Evolutionary conservation across 305 asterid genomes (phyloP).

Genomic region (Caryopteris hybrid): DNA sequence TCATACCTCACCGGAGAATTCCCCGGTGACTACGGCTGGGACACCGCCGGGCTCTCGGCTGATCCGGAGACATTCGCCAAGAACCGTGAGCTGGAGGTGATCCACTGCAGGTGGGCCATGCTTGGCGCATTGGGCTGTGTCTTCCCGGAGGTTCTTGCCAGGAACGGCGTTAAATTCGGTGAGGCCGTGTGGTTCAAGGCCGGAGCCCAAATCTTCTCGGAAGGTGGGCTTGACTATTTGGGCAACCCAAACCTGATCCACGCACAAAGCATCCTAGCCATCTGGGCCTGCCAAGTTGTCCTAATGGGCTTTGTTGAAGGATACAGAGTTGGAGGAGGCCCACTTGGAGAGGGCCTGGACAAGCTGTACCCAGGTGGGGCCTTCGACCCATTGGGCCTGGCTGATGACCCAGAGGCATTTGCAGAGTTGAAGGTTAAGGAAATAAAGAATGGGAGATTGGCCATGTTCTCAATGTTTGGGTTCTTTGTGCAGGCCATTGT

Average conservation of each 20-base stretch:
- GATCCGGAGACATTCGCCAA: slow-evolving; percentile 89
- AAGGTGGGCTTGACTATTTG: slow-evolving; percentile 82
- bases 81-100: slow-evolving; percentile 81
- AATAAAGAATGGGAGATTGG: slow-evolving; percentile 77
- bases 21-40: slow-evolving; percentile 98
- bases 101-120: slow-evolving; percentile 49
- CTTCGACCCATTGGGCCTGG: slow-evolving; percentile 86
- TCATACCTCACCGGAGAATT: slow-evolving; percentile 88
- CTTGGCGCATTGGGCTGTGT: slow-evolving; percentile 47
- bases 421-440: slow-evolving; percentile 93
- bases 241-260: slow-evolving; percentile 89
- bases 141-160: slow-evolving; percentile 38
- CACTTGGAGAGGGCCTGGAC: slow-evolving; percentile 84
- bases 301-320: slow-evolving; percentile 87
- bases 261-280: slow-evolving; percentile 84
- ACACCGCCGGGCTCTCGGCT: slow-evolving; percentile 92
- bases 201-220: slow-evolving; percentile 78
- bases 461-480: slow-evolving; percentile 92
- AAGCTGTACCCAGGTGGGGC: slow-evolving; percentile 86
- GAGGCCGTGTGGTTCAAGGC: slow-evolving; percentile 59
- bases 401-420: slow-evolving; percentile 85
- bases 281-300: slow-evolving; percentile 81
- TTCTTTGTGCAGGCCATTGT: slow-evolving; percentile 93
- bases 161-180: slow-evolving; percentile 38
- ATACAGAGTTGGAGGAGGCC: slow-evolving; percentile 86